Base-by-base conservation (phyloP, 768 basidiomycete species). In the Sporobolomyces pararoseus region DNA sequence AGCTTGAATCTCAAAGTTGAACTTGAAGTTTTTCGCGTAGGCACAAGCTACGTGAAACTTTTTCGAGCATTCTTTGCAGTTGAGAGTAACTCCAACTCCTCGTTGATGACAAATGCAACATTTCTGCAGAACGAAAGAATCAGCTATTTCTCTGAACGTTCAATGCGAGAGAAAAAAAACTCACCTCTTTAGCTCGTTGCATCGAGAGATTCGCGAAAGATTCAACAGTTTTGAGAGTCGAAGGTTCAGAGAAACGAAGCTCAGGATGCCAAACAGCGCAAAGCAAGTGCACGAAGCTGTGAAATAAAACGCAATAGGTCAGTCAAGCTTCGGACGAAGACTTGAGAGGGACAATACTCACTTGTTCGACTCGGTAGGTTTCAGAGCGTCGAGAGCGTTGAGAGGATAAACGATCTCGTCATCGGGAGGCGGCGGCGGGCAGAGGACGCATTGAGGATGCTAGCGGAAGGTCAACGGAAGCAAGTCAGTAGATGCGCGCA, bases 41-140 rank as follows among this genome's bases (percentile, higher is more conserved):
- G 91, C 96, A 78, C 96, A 99, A 0, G 90, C 87, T 12, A 87
- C 83, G 78, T 99, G 96, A 78, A 88, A 92, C 73, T 89, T 86
- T 60, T 83, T 85, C 21, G 81, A 79, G 78, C 96, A 97, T 75
- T 92, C 91, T 49, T 81, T 84, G 81, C 96, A 99, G 50, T 86
- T 85, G 34, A 94, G 83, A 47, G 89, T 88, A 4, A 90, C 90
- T 10, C 95, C 95, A 39, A 87, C 73, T 12, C 57, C 85, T 12
- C 80, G 78, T 65, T 85, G 83, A 46, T 85, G 82, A 78, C 95
- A 97, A 64, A 97, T 79, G 51, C 82, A 80, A 78, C 95, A 97
- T 77, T 79, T 84, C 90, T 94, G 76, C 35, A 60, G 16, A 29
- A 6, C 12, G 31, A 25, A 17, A 23, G 9, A 57, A 55, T 49